Evolutionary conservation across 2,329 filamentous ascomycete species (phyloP), one percentile per base, ranked within the genome.

Genomic region (Sclerotinia glacialis): DNA sequence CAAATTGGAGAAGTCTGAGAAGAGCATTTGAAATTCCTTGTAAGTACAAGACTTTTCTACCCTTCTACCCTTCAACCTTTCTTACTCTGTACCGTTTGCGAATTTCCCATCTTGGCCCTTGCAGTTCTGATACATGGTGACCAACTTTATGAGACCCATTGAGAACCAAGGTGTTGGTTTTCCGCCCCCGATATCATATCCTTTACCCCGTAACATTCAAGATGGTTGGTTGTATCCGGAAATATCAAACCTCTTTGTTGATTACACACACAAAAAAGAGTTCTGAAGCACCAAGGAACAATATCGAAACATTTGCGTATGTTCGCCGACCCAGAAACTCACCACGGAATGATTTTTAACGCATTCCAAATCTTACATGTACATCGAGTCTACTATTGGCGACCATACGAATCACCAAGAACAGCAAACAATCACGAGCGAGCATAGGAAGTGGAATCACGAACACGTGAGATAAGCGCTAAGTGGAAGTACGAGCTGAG

Each of bases 271-370:
- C 18, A 26, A 31, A 37, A 59, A n/a, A 49, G 42, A 50, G 28
- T 50, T 65, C 18, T 65, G 42, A 60, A 65, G 53, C 53, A 42
- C 40, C 44, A 59, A 65, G 53, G 28, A 16, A 23, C 31, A 49
- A 23, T 49, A 23, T 11, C 12, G 37, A 40, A 23, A 47, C 40
- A 34, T 12, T 21, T 49, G 28, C 3, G 12, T 26, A 16, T 46
- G 16, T 64, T 49, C 26, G 5, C 40, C 42, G 18, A 34, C 16
- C 34, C 40, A 34, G 56, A 50, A 26, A 26, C 34, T 23, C 31
- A 12, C 9, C 31, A 44, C 46, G 49, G 18, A 55, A 55, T 64
- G 37, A n/a, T n/a, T 23, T 26, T 18, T 46, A 18, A 64, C 37
- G 50, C 40, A 21, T 64, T 47, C 21, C 40, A 37, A 46, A 64